Evolutionary conservation across 2,329 filamentous ascomycete genomes (phyloP).

Genomic region (Colletotrichum spinosum): DNA sequence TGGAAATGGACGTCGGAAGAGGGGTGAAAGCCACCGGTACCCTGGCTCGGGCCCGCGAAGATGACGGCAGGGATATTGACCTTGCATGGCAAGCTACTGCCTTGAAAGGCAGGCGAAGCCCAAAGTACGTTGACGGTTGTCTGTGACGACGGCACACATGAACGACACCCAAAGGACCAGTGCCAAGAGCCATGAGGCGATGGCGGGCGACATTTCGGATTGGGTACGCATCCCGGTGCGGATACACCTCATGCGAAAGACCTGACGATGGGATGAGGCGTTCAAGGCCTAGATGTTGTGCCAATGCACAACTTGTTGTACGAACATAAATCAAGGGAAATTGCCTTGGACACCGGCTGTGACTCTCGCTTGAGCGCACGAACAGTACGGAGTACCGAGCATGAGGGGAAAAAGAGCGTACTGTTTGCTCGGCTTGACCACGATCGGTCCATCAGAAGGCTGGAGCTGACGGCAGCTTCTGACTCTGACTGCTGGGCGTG

Average conservation of each 20-base stretch:
- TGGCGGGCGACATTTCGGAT: constrained; percentile 2
- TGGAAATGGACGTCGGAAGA: constrained; percentile 14
- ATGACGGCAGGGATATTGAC: constrained; percentile 30
- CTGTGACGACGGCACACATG: constrained; percentile 4
- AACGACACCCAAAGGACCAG: not conserved
- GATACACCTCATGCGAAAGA: too few species aligned
- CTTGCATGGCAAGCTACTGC: constrained; percentile 16
- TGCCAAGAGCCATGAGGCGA: constrained; percentile 12
- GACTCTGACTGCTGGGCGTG: too few species aligned
- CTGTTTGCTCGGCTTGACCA: too few species aligned
- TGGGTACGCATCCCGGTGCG: constrained; percentile 21
- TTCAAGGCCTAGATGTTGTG: too few species aligned
- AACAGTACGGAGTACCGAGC: too few species aligned
- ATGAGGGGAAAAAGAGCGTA: too few species aligned
- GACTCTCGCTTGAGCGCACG: too few species aligned
- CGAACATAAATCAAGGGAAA: too few species aligned
- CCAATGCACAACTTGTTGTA: too few species aligned
- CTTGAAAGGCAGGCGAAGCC: constrained; percentile 18
- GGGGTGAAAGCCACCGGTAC: constrained; percentile 16
- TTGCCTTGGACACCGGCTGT: too few species aligned
- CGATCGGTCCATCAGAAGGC: not conserved
- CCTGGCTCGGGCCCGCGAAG: constrained; percentile 19
- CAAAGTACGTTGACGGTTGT: not conserved
- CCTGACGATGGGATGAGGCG: too few species aligned
- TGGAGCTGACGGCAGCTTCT: not conserved